These are phyloP conservation scores for Mycena indigotica DNA, from an alignment of 768 basidiomycete genomes.

Conservation along the genomic window DNA sequence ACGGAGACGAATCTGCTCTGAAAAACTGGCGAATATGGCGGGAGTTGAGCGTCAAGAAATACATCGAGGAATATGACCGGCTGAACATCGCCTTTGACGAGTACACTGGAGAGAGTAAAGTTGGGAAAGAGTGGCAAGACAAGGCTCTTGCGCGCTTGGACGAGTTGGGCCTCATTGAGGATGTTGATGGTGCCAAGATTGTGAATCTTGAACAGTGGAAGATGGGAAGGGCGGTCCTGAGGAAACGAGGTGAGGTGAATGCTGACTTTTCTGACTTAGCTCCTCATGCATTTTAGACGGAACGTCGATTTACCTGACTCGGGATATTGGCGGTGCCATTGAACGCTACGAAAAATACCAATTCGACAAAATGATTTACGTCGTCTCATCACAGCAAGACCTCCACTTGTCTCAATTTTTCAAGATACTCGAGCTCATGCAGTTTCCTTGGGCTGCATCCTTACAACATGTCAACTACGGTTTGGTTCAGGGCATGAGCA, in stretches of 20 bases:
- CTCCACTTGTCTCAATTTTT: slow-evolving; percentile 90
- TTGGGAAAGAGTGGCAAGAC: slow-evolving; percentile 72
- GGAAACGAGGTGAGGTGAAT: slow-evolving; percentile 69
- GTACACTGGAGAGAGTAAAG: slow-evolving; percentile 88
- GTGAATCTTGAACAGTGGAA: slow-evolving; percentile 90
- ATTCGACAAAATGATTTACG: slow-evolving; percentile 89
- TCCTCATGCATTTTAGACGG: slow-evolving; percentile 60
- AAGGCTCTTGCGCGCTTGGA: slow-evolving; percentile 69
- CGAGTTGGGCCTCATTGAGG: slow-evolving; percentile 73
- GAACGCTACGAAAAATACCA: slow-evolving; percentile 92
- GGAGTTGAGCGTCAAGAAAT: slow-evolving; percentile 86
- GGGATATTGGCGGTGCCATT: slow-evolving; percentile 92
- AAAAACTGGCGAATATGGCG: slow-evolving; percentile 93
- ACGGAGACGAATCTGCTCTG: slow-evolving; percentile 83
- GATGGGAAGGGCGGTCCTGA: slow-evolving; percentile 85
- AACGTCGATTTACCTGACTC: slow-evolving; percentile 90
- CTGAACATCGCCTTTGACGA: slow-evolving; percentile 91
- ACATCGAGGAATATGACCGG: slow-evolving; percentile 82
- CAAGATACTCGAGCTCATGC: slow-evolving; percentile 90
- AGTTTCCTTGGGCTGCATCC: slow-evolving; percentile 79
- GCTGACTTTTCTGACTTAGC: neutral
- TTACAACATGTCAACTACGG: slow-evolving; percentile 92
- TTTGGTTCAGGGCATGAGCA: slow-evolving; percentile 93
- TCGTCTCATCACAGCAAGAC: slow-evolving; percentile 85
- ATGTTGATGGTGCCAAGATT: slow-evolving; percentile 79